Evolutionary conservation across 2,329 filamentous ascomycete species (phyloP).

Genomic region (Pseudogymnoascus sp.): DNA sequence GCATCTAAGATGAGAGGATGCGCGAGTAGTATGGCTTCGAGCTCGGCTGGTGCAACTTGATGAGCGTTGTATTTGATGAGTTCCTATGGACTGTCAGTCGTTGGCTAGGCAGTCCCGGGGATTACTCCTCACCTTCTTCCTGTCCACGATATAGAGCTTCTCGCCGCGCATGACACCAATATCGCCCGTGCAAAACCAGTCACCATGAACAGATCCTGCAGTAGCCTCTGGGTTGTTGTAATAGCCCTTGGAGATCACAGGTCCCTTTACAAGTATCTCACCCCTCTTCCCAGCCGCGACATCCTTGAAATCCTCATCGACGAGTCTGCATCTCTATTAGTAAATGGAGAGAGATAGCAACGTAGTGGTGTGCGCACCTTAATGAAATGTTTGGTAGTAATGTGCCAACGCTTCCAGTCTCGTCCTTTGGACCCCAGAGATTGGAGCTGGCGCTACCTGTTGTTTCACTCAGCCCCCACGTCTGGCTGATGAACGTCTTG

Average conservation of each 20-base stretch:
- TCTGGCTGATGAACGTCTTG: constrained; percentile 36
- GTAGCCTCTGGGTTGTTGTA: constrained; percentile 49
- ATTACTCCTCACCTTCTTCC: constrained; percentile 43
- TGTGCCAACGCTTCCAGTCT: constrained; percentile 51
- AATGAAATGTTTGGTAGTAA: constrained; percentile 52
- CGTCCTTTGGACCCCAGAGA: constrained; percentile 42
- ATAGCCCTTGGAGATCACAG: constrained; percentile 68
- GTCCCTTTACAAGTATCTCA: constrained; percentile 64
- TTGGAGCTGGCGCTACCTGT: constrained; percentile 66
- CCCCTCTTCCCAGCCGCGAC: constrained; percentile 47
- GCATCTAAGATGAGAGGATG: constrained; percentile 43
- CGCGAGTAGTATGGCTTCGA: constrained; percentile 30
- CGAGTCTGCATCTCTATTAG: constrained; percentile 41
- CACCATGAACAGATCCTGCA: constrained; percentile 23
- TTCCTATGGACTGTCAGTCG: constrained; percentile 29
- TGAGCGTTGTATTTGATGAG: constrained; percentile 37
- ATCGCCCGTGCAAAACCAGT: constrained; percentile 21
- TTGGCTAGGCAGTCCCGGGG: not conserved
- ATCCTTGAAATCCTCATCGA: constrained; percentile 45
- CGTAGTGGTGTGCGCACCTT: not conserved
- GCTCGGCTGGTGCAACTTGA: constrained; percentile 36
- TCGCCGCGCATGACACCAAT: constrained; percentile 21
- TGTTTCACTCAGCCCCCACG: constrained; percentile 77
- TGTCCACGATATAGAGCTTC: constrained; percentile 59
- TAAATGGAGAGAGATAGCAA: not conserved